phyloP scores from a whole-genome alignment of 2,329 filamentous ascomycete genomes.

The Hysterium pulicare region DNA sequence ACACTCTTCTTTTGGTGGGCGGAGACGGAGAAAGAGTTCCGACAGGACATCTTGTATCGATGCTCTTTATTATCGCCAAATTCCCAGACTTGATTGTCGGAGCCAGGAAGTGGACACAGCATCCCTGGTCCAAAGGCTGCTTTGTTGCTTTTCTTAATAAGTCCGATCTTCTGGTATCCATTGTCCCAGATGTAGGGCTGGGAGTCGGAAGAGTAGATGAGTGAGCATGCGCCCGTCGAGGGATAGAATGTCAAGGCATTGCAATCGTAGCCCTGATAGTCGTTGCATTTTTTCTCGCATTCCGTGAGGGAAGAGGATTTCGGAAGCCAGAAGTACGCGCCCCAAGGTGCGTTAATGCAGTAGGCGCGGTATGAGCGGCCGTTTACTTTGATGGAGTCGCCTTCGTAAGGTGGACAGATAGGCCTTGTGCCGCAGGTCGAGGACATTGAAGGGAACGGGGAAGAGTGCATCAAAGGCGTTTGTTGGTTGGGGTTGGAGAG shows the following conservation, averaged over 20 bases:
- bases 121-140: slow-evolving; percentile 3
- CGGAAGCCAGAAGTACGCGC: slow-evolving; percentile 8
- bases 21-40: slow-evolving; percentile 3
- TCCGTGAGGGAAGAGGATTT: slow-evolving; percentile 4
- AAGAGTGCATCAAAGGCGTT: not conserved
- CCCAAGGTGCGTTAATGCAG: slow-evolving; percentile 8
- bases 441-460: not conserved
- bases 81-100: slow-evolving; percentile 9
- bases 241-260: slow-evolving; percentile 10
- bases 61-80: slow-evolving; percentile 3
- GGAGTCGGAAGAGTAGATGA: slow-evolving; percentile 4
- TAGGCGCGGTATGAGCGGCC: slow-evolving; percentile 5
- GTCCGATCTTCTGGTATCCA: slow-evolving; percentile 10
- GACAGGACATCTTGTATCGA: slow-evolving; percentile 9
- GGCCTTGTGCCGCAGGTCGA: slow-evolving; percentile 6
- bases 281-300: slow-evolving; percentile 7
- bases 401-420: slow-evolving; percentile 7
- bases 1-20: not conserved
- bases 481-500: not conserved
- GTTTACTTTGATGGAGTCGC: slow-evolving; percentile 4
- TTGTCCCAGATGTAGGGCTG: slow-evolving; percentile 8
- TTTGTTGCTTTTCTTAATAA: slow-evolving; percentile 1
- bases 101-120: slow-evolving; percentile 7
- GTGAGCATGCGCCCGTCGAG: slow-evolving; percentile 2
- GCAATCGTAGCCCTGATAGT: slow-evolving; percentile 5